phyloP scores from a whole-genome alignment of 2,329 filamentous ascomycete genomes.

The Venturia carpophila region DNA sequence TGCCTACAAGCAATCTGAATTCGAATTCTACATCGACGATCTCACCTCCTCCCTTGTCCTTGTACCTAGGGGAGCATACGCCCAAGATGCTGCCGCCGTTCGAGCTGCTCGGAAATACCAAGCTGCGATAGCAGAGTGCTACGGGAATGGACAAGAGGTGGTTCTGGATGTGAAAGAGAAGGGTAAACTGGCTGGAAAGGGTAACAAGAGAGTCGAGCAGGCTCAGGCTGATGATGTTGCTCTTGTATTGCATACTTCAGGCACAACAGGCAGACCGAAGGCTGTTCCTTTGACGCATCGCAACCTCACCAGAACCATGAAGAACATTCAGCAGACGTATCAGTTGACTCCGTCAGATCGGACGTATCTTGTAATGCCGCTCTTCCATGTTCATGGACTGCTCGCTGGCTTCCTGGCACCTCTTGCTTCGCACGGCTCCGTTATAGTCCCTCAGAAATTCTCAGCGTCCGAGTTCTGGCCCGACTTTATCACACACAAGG shows the following conservation, averaged over 20 bases:
- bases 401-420: constrained; percentile 75
- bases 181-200: constrained; percentile 55
- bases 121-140: constrained; percentile 79
- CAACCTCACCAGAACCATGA: constrained; percentile 56
- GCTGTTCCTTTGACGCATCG: constrained; percentile 75
- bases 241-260: constrained; percentile 74
- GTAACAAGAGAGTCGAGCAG: constrained; percentile 39
- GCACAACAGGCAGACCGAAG: constrained; percentile 78
- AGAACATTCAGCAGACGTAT: constrained; percentile 74
- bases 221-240: constrained; percentile 72
- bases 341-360: constrained; percentile 61
- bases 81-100: constrained; percentile 61
- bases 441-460: constrained; percentile 71
- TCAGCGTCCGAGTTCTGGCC: constrained; percentile 76
- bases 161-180: constrained; percentile 69
- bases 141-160: constrained; percentile 65
- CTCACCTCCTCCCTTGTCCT: constrained; percentile 71
- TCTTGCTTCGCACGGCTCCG: constrained; percentile 66
- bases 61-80: constrained; percentile 63
- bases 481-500: constrained; percentile 64
- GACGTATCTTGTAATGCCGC: constrained; percentile 81
- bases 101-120: constrained; percentile 70
- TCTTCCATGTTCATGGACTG: constrained; percentile 87
- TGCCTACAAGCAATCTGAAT: constrained; percentile 81
- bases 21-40: constrained; percentile 88